Conservation (phyloP, 805 yeast species). For the Schwanniomyces pseudopolymorphus region DNA sequence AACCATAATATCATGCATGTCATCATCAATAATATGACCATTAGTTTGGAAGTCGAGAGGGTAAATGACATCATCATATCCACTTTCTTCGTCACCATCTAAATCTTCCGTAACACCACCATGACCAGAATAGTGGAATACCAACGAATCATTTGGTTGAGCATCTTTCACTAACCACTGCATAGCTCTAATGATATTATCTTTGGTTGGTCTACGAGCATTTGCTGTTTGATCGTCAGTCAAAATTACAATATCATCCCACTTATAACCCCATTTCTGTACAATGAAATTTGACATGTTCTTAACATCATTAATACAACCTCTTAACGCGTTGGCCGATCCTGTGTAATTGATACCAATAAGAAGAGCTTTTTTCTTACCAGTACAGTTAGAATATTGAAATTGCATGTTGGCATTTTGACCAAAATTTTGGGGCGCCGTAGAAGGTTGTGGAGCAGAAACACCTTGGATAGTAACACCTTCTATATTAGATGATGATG, state of each 20-base stretch:
- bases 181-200: constrained; percentile 38
- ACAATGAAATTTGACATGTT: constrained; percentile 34
- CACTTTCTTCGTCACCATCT: constrained; percentile 40
- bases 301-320: constrained; percentile 41
- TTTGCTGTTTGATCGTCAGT: constrained; percentile 34
- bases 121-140: constrained; percentile 41
- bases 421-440: constrained; percentile 37
- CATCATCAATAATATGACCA: constrained; percentile 38
- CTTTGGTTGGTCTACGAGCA: constrained; percentile 32
- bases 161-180: constrained; percentile 40
- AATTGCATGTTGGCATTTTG: constrained; percentile 34
- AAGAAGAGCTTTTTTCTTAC: constrained; percentile 36
- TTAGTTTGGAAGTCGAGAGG: constrained; percentile 34
- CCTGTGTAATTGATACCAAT: constrained; percentile 38
- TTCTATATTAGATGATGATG: neutral
- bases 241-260: constrained; percentile 39
- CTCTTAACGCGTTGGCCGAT: constrained; percentile 28
- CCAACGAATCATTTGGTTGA: constrained; percentile 37
- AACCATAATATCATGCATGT: constrained; percentile 41
- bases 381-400: constrained; percentile 39
- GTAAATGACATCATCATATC: constrained; percentile 36
- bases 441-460: constrained; percentile 25
- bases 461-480: constrained; percentile 8
- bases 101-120: constrained; percentile 36
- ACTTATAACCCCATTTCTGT: constrained; percentile 27